Base-by-base conservation (phyloP, 2,329 filamentous ascomycete genomes). In the Trichoderma harzianum region DNA sequence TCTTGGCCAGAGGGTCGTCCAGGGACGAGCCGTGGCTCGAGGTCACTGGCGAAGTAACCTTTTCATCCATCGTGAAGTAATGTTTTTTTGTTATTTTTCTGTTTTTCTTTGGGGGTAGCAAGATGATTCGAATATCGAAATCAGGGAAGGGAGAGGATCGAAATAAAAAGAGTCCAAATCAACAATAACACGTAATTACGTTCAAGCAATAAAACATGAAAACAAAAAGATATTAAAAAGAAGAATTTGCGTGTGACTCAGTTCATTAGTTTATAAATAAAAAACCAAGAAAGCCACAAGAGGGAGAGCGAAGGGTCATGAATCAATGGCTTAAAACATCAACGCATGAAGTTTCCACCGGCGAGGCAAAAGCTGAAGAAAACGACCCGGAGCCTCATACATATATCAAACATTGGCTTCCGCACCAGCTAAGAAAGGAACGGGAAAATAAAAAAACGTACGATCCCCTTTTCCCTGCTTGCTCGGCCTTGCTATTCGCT, bases 351-450 rank as follows among this genome's bases (percentile, higher is more conserved):
- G 32, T 21, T 60, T 60, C 32, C 36, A 28, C 21, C 21, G 47
- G 21, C 21, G 47, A 53, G n/a, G n/a, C 47, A 11, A 24, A 43
- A 43, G 43, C 47, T 24, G 47, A 53, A 28, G 32, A n/a, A 36
- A 53, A 7, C 55, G 28, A 21, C 26, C 21, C 55, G 18, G 24
- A 51, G 24, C 53, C 55, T 61, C 66, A 61, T 61, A 69, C 66
- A 69, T 69, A 69, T 69, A 69, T 69, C 66, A 61, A 61, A 69
- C 55, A 61, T 60, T 61, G 58, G 55, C 55, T 21, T 61, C 55
- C 66, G 55, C 66, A 69, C 66, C 53, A 69, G 55, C 26, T 47
- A 51, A 26, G 53, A 68, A 57, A 39, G 30, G 53, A 34, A 51
- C 64, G 47, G 58, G 11, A 43, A 61, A 7, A 36, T 7, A 36